These are phyloP conservation scores for Cryptococcus sp. DNA, from an alignment of 1,284 basidiomycete genomes.

Conservation along the genomic window DNA sequence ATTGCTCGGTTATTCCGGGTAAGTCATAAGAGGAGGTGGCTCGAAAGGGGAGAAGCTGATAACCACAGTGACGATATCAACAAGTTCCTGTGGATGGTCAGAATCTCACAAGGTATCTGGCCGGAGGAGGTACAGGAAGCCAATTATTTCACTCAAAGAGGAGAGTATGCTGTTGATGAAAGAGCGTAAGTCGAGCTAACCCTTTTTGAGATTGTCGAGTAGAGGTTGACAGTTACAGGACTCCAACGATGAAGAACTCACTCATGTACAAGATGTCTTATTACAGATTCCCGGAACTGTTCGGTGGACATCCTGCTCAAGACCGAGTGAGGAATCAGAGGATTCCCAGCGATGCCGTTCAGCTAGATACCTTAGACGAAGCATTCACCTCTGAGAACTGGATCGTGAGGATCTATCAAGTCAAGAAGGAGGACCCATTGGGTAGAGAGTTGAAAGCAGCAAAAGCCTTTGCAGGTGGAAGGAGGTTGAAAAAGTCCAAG, in stretches of 20 bases:
- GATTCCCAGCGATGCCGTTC: constrained; percentile 70
- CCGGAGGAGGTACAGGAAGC: constrained; percentile 95
- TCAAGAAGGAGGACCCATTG: constrained; percentile 88
- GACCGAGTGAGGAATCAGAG: constrained; percentile 82
- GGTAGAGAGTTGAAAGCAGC: constrained; percentile 83
- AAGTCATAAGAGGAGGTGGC: constrained; percentile 5
- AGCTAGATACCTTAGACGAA: constrained; percentile 84
- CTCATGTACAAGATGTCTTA: constrained; percentile 99
- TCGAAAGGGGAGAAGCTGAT: background rate
- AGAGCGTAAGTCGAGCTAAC: constrained; percentile 53
- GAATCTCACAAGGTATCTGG: constrained; percentile 98
- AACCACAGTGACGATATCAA: constrained; percentile 82
- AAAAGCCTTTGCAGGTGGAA: constrained; percentile 77
- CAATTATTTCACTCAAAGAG: constrained; percentile 88
- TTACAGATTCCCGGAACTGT: constrained; percentile 84
- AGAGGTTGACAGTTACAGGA: constrained; percentile 30
- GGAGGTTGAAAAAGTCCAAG: constrained; percentile 64
- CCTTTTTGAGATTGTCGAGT: background rate
- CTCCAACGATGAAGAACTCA: constrained; percentile 87
- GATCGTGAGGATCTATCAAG: constrained; percentile 95
- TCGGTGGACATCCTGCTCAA: constrained; percentile 64
- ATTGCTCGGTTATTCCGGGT: constrained; percentile 88
- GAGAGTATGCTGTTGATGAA: constrained; percentile 92
- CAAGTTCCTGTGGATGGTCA: constrained; percentile 99
- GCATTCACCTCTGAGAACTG: constrained; percentile 97